Evolutionary conservation across 1,284 basidiomycete genomes (phyloP), one percentile per base, ranked within the genome.

Genomic region (Ustilago esculenta): DNA sequence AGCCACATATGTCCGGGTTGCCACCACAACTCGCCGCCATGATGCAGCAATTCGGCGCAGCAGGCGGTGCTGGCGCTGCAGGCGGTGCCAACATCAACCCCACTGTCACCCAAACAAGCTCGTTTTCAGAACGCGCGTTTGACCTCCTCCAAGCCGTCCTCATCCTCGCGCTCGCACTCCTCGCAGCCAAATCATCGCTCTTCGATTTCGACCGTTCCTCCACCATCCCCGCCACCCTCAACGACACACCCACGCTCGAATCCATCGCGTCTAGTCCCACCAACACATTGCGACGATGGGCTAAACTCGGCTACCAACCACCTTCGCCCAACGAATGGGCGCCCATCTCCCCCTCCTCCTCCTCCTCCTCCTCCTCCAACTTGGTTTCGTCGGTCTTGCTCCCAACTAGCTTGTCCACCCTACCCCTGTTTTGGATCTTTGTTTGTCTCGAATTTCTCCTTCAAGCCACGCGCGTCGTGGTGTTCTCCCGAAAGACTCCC

Each of bases 371-470:
- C 25, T 20, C 23, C 17, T 10, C 11, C 27, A 12, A 12, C 27
- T 29, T 29, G n/a, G n/a, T 46, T 10, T 37, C 42, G 10, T 39
- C 43, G 15, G n/a, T 7, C 7, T 37, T 55, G 14, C 12, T 48
- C 7, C 48, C 40, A 21, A 9, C 18, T 15, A n/a, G 20, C 36
- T 20, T 51, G 1, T 27, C 59, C 2, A 17, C 51, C 4, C 25
- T 71, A 18, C 80, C 80, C 14, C 53, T 81, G 21, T 81, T 81
- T 45, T 81, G 71, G 70, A 70, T 81, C 56, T 79, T 81, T 40
- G 52, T 80, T 27, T 56, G 73, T 10, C 59, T 81, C 43, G 79
- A 80, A 35, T 23, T 80, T 10, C 40, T 52, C 1, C 59, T 81
- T 7, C 77, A 81, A 40, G 67, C 70, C 15, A 37, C 57, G 11